These are phyloP conservation scores for Pseudevernia furfuracea DNA, from an alignment of 495 filamentous ascomycete genomes.

Conservation along the genomic window DNA sequence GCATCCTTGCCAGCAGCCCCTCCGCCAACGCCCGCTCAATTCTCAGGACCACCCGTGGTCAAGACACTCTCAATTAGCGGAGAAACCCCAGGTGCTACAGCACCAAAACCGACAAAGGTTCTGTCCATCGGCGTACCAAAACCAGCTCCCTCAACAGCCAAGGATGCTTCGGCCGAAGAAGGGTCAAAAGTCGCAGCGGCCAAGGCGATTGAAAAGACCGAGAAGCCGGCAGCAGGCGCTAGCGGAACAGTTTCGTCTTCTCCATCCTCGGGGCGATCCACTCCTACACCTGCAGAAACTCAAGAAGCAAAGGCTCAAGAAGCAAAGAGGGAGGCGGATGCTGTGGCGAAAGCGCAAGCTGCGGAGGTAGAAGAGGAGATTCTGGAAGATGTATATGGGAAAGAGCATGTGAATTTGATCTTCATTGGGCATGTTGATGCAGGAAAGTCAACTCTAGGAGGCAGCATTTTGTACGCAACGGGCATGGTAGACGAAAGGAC, in stretches of 20 bases:
- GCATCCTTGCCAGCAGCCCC: slow-evolving; percentile 30
- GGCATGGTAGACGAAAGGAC: slow-evolving; percentile 99
- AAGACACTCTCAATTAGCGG: slow-evolving; percentile 64
- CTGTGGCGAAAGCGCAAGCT: slow-evolving; percentile 76
- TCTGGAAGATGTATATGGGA: slow-evolving; percentile 92
- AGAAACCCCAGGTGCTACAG: slow-evolving; percentile 38
- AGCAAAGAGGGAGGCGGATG: slow-evolving; percentile 63
- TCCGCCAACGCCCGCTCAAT: slow-evolving; percentile 26
- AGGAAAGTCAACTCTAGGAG: slow-evolving; percentile 92
- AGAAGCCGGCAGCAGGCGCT: slow-evolving; percentile 48
- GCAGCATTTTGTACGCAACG: slow-evolving; percentile 81
- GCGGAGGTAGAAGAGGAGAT: slow-evolving; percentile 88
- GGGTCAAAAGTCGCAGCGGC: slow-evolving; percentile 66
- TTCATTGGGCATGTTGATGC: slow-evolving; percentile 98
- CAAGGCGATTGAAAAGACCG: slow-evolving; percentile 74
- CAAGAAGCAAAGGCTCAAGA: slow-evolving; percentile 39
- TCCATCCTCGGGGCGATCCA: slow-evolving; percentile 69
- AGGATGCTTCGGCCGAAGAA: slow-evolving; percentile 45
- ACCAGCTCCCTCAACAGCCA: slow-evolving; percentile 38
- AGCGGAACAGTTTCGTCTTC: slow-evolving; percentile 68
- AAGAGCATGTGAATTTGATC: slow-evolving; percentile 97
- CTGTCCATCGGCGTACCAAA: slow-evolving; percentile 55
- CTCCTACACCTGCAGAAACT: slow-evolving; percentile 50
- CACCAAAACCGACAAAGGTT: slow-evolving; percentile 54
- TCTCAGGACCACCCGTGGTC: slow-evolving; percentile 50